A percentile compares a stretch with the other conserved stretches of the same genome.
Evolutionary conservation across 371 early-diverging fungal genomes (phyloP).

Genomic region (Nematocida ironsii): DNA sequence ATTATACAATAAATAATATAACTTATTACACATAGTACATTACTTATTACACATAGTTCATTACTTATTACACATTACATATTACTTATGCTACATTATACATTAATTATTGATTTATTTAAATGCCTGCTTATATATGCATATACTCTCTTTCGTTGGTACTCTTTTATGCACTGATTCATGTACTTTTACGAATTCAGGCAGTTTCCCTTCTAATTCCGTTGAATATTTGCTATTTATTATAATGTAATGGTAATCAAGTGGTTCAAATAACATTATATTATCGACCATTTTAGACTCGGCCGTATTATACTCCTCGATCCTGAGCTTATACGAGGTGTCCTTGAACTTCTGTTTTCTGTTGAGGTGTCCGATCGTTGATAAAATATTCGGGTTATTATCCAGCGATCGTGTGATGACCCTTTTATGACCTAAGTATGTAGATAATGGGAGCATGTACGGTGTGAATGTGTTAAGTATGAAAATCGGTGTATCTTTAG

Average conservation of each 20-base stretch:
- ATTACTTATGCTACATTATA: background rate
- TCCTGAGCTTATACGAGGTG: background rate
- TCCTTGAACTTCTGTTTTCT: constrained; percentile 18
- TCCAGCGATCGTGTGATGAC: constrained; percentile 16
- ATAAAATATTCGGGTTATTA: constrained; percentile 33
- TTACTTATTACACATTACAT: too few relatives aligned
- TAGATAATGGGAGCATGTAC: constrained; percentile 44
- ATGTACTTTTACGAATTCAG: constrained; percentile 50
- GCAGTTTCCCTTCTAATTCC: constrained; percentile 37
- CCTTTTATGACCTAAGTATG: constrained; percentile 42
- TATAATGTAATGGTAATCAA: constrained; percentile 41
- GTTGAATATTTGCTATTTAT: constrained; percentile 30
- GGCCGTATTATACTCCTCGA: constrained; percentile 28
- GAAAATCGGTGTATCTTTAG: constrained; percentile 15
- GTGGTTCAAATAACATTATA: constrained; percentile 2
- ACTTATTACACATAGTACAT: too few relatives aligned
- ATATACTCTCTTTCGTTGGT: background rate
- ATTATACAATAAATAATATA: too few relatives aligned
- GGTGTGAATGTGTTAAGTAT: constrained; percentile 41
- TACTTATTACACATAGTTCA: too few relatives aligned
- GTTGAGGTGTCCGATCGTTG: background rate
- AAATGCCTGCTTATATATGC: constrained; percentile 43
- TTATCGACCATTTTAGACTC: constrained; percentile 31
- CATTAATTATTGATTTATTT: background rate
- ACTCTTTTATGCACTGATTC: constrained; percentile 25